Evolutionary conservation across 2,329 filamentous ascomycete species (phyloP).

Genomic region (Aureobasidium vineae): DNA sequence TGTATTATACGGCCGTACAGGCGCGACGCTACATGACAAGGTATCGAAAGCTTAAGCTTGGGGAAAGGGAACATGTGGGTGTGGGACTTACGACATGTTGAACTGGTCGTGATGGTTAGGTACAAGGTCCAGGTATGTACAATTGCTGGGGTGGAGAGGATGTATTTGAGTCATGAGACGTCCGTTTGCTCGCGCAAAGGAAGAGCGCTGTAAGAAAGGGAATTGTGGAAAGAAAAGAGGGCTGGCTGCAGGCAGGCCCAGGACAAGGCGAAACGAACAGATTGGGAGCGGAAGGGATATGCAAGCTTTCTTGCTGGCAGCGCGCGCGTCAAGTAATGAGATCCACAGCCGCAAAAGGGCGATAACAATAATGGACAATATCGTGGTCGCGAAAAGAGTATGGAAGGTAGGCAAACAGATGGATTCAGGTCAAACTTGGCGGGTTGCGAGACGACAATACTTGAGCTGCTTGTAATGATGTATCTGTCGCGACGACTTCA

Average conservation of each 20-base stretch:
- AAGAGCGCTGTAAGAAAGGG: slow-evolving; percentile 20
- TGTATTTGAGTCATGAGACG: slow-evolving; percentile 27
- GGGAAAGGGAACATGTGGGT: background rate
- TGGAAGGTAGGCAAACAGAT: background rate
- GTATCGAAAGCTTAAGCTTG: slow-evolving; percentile 23
- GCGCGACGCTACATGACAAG: slow-evolving; percentile 23
- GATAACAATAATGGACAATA: slow-evolving; percentile 13
- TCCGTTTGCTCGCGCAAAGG: slow-evolving; percentile 24
- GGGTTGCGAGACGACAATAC: slow-evolving; percentile 9
- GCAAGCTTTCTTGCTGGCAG: slow-evolving; percentile 11
- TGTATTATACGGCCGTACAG: slow-evolving; percentile 15
- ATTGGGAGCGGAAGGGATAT: background rate
- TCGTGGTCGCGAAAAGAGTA: slow-evolving; percentile 2
- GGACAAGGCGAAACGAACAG: slow-evolving; percentile 21
- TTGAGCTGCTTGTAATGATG: slow-evolving; percentile 17
- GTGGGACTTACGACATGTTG: slow-evolving; percentile 29
- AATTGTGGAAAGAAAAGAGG: slow-evolving; percentile 9
- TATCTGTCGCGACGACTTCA: slow-evolving; percentile 12
- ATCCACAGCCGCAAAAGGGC: slow-evolving; percentile 6
- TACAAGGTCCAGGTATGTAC: slow-evolving; percentile 27
- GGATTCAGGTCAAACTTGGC: slow-evolving; percentile 17
- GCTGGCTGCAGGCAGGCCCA: slow-evolving; percentile 23
- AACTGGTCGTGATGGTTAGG: slow-evolving; percentile 25
- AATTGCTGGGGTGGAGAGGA: slow-evolving; percentile 23
- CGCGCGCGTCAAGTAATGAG: slow-evolving; percentile 6